Conservation (phyloP, 768 basidiomycete species). For the Leccinum truebloodii region DNA sequence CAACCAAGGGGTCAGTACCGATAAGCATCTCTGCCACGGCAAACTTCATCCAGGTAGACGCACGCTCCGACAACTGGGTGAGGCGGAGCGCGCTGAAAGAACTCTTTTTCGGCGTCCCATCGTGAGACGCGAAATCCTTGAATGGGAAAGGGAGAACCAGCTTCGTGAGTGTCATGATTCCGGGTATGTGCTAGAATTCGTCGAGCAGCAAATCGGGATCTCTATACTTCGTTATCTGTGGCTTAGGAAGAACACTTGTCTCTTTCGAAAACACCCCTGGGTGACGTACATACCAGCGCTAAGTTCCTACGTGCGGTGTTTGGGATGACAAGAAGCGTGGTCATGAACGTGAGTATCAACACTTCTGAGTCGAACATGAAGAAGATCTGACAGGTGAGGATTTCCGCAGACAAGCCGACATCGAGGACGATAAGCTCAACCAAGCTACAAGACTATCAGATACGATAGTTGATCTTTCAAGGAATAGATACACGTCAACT, state of each 20-base stretch:
- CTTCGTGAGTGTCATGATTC: conserved; percentile 87
- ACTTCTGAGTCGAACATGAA: conserved; percentile 95
- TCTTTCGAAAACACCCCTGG: no score
- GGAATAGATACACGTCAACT: conserved; percentile 64
- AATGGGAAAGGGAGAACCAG: conserved; percentile 56
- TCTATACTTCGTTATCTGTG: no score
- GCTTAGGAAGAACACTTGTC: no score
- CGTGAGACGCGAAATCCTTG: conserved; percentile 4
- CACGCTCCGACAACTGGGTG: conserved; percentile 86
- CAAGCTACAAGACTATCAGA: conserved; percentile 47
- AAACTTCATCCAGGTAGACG: conserved; percentile 83
- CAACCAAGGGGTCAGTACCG: conserved; percentile 58
- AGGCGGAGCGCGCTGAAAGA: conserved; percentile 78
- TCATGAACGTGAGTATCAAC: conserved; percentile 82
- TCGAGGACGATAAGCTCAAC: conserved; percentile 97
- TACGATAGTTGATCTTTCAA: neutral
- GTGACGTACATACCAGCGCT: no score
- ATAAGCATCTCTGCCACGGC: conserved; percentile 72
- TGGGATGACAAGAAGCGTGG: conserved; percentile 71
- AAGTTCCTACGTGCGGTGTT: no score
- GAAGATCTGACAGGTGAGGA: conserved; percentile 78
- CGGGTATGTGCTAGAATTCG: conserved; percentile 83
- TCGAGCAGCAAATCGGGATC: conserved; percentile 63
- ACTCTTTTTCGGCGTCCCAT: neutral
- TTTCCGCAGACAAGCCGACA: conserved; percentile 79